Evolutionary conservation across 202 grass and related monocot species (phyloP), one percentile per base, ranked within the genome.

Genomic region (Carex arenaria): DNA sequence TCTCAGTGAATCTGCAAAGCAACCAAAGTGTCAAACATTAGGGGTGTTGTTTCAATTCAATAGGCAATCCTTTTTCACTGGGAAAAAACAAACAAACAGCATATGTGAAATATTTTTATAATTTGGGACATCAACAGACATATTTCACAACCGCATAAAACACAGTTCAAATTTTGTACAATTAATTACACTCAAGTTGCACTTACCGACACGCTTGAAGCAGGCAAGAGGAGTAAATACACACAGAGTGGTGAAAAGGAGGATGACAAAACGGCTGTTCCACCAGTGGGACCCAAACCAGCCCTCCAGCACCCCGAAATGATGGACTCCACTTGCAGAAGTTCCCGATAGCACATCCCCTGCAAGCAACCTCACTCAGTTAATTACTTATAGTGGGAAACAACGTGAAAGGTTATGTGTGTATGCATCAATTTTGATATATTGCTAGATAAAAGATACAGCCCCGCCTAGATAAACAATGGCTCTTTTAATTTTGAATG

Each of bases 261-360:
- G 89, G 80, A 95, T 82, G 76, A 92, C 78, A 77, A 98, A 95
- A n/a, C 95, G 90, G 12, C 89, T 83, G 63, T 91, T 98, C 95
- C 95, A 98, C 95, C 95, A 98, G 20, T 93, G 89, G 3, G 75
- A 42, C 15, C 95, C 95, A 68, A 98, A 98, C 95, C 92, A 98
- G 57, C 92, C 95, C 93, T 98, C 91, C 56, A 98, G 64, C 4
- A 95, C 89, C 84, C 95, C 95, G 28, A 73, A 98, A 55, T 98
- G 95, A 61, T 95, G 90, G 51, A 87, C 82, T 22, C 91, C 95
- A 60, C 63, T 81, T 17, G 95, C 91, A 67, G 83, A 84, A 42
- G 95, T 92, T 84, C 95, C 91, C 67, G 95, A 98, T 55, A 98
- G 90, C 82, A 95, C 92, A 67, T 98, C 95, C 85, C 95, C 92